phyloP scores from a whole-genome alignment of 805 yeast genomes.

The Kazachstania psychrophila region DNA sequence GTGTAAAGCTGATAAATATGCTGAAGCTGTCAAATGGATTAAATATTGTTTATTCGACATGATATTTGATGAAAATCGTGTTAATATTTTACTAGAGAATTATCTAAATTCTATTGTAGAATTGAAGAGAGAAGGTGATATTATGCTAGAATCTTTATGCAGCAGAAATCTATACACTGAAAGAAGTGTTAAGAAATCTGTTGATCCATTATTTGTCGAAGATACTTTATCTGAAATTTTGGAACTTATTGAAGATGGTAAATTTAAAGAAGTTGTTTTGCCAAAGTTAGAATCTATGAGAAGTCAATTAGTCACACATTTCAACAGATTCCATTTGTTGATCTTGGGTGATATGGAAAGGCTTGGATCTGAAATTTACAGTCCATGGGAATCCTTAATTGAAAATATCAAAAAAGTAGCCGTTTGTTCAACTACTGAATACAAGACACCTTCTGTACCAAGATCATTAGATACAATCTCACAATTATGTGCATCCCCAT shows the following conservation, averaged over 20 bases:
- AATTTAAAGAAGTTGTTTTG: conserved; percentile 31
- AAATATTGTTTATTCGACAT: conserved; percentile 53
- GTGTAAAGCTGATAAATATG: conserved; percentile 53
- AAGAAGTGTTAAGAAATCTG: conserved; percentile 57
- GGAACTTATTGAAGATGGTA: conserved; percentile 45
- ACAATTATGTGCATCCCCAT: conserved; percentile 43
- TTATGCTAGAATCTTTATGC: conserved; percentile 58
- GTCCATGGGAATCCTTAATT: conserved; percentile 18
- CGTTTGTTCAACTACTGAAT: conserved; percentile 4
- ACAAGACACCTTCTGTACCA: conserved; percentile 35
- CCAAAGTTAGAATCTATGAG: conserved; percentile 38
- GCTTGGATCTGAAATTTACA: conserved; percentile 28
- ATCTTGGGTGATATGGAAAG: conserved; percentile 59
- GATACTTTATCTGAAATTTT: conserved; percentile 40
- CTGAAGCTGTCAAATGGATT: conserved; percentile 69
- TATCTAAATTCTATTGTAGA: conserved; percentile 33
- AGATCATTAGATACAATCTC: conserved; percentile 47
- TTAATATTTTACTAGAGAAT: conserved; percentile 45
- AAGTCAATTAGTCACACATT: conserved; percentile 39
- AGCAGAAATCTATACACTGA: conserved; percentile 43
- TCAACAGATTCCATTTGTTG: conserved; percentile 54
- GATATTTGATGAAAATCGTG: conserved; percentile 63
- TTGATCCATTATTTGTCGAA: conserved; percentile 60
- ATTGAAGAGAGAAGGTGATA: conserved; percentile 33
- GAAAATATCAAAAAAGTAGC: conserved; percentile 7